Percentiles rank a stretch among this genome's conserved stretches.
Evolutionary conservation across 257 asterid genomes (phyloP).

Genomic region (Leptodermis oblonga): DNA sequence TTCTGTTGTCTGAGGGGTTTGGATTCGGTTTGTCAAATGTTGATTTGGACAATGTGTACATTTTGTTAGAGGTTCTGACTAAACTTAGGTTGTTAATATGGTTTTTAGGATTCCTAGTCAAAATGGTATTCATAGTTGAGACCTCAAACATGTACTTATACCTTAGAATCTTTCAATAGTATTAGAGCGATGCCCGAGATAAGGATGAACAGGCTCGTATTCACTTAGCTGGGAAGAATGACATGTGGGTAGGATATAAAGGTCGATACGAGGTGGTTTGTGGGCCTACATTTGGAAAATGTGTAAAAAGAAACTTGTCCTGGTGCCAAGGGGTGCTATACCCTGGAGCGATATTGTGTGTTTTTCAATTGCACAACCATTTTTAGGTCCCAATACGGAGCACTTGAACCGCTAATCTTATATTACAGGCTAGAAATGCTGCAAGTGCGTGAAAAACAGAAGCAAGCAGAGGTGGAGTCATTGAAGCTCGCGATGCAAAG

Average conservation of each 20-base stretch:
- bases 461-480: conserved; percentile 71
- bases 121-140: neutral
- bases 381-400: neutral
- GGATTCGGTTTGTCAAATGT: neutral
- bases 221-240: neutral
- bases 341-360: neutral
- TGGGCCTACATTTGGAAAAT: neutral
- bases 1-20: too few relatives aligned
- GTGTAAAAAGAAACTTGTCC: neutral
- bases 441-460: conserved; percentile 73
- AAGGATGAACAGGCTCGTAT: neutral
- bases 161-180: neutral
- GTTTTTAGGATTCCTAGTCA: neutral
- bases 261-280: neutral
- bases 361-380: neutral
- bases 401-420: neutral
- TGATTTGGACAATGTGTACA: neutral
- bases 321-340: neutral
- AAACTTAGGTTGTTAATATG: neutral
- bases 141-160: neutral
- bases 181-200: neutral
- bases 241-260: neutral
- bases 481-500: conserved; percentile 77
- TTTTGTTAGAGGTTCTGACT: neutral
- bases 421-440: conserved; percentile 65